Evolutionary conservation across 371 early-diverging fungal genomes (phyloP).

Genomic region (Sporodiniella umbellata): DNA sequence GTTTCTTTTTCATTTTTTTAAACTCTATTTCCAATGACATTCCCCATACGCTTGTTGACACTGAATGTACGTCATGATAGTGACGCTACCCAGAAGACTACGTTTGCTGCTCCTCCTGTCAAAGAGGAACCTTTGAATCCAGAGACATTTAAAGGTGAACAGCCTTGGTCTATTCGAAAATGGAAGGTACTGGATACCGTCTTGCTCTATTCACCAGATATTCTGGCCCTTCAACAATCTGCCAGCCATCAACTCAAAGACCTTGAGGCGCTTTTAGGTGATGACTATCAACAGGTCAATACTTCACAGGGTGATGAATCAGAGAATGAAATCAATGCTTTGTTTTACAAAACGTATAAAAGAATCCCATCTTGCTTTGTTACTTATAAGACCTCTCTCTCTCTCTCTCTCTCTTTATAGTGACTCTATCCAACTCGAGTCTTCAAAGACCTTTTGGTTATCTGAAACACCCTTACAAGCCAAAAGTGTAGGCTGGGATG

Average conservation of each 20-base stretch:
- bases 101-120: conserved; percentile 28
- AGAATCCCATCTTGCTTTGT: too few relatives aligned
- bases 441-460: conserved; percentile 40
- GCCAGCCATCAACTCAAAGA: conserved; percentile 43
- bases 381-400: too few relatives aligned
- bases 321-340: conserved; percentile 40
- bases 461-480: conserved; percentile 33
- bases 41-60: conserved; percentile 37
- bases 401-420: conserved; percentile 5
- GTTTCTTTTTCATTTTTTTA: neutral
- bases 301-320: conserved; percentile 44
- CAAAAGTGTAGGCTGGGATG: conserved; percentile 43
- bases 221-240: conserved; percentile 50
- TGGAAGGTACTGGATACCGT: conserved; percentile 48
- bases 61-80: conserved; percentile 45
- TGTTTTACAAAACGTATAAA: conserved; percentile 43
- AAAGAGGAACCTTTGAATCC: conserved; percentile 12
- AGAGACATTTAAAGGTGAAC: conserved; percentile 26
- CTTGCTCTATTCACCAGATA: conserved; percentile 39
- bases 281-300: conserved; percentile 51
- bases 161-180: conserved; percentile 47
- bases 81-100: conserved; percentile 7
- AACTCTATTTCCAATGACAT: neutral
- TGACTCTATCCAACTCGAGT: conserved; percentile 21
- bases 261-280: conserved; percentile 35